Conservation (phyloP, 805 yeast genomes). For the Schwanniomyces polymorphus region DNA sequence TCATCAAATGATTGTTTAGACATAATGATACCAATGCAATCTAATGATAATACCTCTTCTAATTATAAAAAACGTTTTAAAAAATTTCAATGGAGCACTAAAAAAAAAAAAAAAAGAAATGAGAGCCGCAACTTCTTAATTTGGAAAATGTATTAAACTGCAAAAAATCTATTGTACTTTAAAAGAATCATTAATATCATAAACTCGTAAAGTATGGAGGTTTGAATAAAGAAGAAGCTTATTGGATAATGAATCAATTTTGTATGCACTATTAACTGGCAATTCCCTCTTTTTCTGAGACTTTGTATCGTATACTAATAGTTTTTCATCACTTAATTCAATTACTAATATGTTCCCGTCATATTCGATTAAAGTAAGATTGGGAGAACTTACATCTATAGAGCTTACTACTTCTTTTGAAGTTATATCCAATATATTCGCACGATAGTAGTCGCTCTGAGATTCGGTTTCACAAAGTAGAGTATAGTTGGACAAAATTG, state of each 20-base stretch:
- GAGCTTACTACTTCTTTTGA: not conserved
- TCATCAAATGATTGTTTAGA: constrained; percentile 50
- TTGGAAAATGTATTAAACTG: not conserved
- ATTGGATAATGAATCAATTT: not conserved
- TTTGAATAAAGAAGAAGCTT: not conserved
- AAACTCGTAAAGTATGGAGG: not conserved
- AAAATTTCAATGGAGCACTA: not conserved
- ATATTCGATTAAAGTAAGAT: not conserved
- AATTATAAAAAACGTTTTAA: not conserved
- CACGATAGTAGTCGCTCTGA: not conserved
- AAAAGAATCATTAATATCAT: not conserved
- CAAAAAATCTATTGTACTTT: not conserved
- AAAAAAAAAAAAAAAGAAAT: not conserved
- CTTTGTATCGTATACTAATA: not conserved
- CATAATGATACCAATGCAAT: constrained; percentile 12
- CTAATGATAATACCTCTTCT: not conserved
- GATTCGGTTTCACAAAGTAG: constrained; percentile 2
- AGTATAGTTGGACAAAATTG: not conserved
- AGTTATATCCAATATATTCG: constrained; percentile 4
- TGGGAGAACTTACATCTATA: not conserved
- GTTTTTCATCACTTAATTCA: constrained; percentile 1
- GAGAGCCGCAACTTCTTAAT: not conserved
- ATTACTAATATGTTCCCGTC: not conserved
- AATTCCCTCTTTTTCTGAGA: not conserved
- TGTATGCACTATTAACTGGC: not conserved